A percentile compares a stretch with the other conserved stretches of the same genome.
Evolutionary conservation across 495 filamentous ascomycete species (phyloP).

Genomic region (Lophiostoma macrostomum): DNA sequence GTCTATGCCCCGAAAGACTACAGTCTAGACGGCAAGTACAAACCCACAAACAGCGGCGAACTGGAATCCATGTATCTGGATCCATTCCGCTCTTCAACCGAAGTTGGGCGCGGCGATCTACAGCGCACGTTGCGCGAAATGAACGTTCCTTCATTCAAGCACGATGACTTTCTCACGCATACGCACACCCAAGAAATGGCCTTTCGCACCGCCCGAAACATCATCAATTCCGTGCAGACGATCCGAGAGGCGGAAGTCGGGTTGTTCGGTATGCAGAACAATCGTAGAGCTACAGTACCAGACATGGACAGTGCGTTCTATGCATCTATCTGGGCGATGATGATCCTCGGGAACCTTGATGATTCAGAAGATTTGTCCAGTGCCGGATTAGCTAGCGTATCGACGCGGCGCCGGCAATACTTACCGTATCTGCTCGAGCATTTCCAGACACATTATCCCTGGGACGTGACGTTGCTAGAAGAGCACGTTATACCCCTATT

Average conservation of each 20-base stretch:
- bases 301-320: conserved; percentile 70
- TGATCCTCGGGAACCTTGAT: conserved; percentile 52
- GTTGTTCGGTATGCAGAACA: conserved; percentile 1
- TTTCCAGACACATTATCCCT: conserved; percentile 58
- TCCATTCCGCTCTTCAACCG: conserved; percentile 68
- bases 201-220: conserved; percentile 75
- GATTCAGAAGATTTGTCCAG: conserved; percentile 37
- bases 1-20: conserved; percentile 57
- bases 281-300: conserved; percentile 27
- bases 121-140: conserved; percentile 58
- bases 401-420: conserved; percentile 55
- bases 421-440: conserved; percentile 66
- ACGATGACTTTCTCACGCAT: conserved; percentile 56
- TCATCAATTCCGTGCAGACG: conserved; percentile 58
- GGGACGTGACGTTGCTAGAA: conserved; percentile 54
- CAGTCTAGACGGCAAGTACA: conserved; percentile 61
- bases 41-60: conserved; percentile 12
- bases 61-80: conserved; percentile 69
- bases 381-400: conserved; percentile 38
- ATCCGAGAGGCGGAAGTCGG: conserved; percentile 25
- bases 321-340: conserved; percentile 72
- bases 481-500: conserved; percentile 62
- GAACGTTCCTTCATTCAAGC: conserved; percentile 54
- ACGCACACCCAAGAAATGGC: conserved; percentile 64
- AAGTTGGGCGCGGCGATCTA: conserved; percentile 60